These are phyloP conservation scores for Endoconidiophora laricicola DNA, from an alignment of 2,329 filamentous ascomycete species.

Conservation along the genomic window DNA sequence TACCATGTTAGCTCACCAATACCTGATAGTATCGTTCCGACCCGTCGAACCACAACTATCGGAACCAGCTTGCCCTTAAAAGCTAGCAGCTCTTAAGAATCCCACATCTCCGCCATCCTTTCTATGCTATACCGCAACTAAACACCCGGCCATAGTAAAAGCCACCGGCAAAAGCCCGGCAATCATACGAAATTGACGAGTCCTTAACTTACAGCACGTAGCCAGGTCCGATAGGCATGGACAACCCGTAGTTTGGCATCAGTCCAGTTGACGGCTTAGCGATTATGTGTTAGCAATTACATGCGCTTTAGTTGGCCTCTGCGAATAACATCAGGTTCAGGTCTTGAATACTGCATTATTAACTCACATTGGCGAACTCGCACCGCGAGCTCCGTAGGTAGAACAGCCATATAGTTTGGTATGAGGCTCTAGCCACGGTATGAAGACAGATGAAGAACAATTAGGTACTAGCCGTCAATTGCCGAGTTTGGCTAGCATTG, in stretches of 20 bases:
- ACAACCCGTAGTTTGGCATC: slow-evolving; percentile 81
- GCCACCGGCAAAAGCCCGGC: no score
- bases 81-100: not conserved
- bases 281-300: slow-evolving; percentile 21
- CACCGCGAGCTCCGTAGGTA: slow-evolving; percentile 80
- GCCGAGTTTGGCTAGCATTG: no score
- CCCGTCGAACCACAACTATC: not conserved
- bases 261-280: slow-evolving; percentile 64
- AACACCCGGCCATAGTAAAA: no score
- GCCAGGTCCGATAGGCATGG: slow-evolving; percentile 84
- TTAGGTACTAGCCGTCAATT: no score
- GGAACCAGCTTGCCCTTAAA: not conserved
- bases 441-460: no score
- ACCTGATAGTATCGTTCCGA: no score
- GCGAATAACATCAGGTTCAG: not conserved
- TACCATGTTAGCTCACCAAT: not conserved
- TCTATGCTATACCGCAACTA: not conserved
- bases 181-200: no score
- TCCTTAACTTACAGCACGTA: slow-evolving; percentile 63
- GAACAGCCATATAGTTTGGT: slow-evolving; percentile 52
- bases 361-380: slow-evolving; percentile 60
- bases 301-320: not conserved
- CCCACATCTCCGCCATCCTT: not conserved
- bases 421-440: no score
- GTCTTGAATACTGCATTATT: not conserved